These are phyloP conservation scores for Dryadomyces sulphureus DNA, from an alignment of 2,329 filamentous ascomycete species.

Conservation along the genomic window DNA sequence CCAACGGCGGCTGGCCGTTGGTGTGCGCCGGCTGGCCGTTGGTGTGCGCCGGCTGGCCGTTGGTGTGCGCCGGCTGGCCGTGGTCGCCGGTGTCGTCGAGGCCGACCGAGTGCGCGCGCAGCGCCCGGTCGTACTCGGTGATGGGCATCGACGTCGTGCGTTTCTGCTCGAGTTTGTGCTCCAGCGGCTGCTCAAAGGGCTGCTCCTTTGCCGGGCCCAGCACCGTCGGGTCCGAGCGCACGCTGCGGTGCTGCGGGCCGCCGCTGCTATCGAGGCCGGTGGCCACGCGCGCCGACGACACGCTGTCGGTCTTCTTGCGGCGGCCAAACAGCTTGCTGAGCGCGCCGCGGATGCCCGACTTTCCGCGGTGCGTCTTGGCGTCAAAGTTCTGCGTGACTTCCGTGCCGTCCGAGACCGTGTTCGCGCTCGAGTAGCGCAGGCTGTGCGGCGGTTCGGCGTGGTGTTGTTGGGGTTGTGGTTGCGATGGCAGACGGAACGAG, in stretches of 20 bases:
- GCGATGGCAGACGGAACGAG: constrained; percentile 9
- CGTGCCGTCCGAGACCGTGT: constrained; percentile 21
- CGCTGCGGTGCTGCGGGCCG: constrained; percentile 31
- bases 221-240: constrained; percentile 21
- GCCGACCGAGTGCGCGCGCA: constrained; percentile 47
- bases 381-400: not conserved
- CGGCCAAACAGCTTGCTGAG: constrained; percentile 44
- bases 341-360: constrained; percentile 40
- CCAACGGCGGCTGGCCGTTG: constrained; percentile 21
- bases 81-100: constrained; percentile 37
- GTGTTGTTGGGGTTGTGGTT: too few species aligned
- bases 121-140: constrained; percentile 43
- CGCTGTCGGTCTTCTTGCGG: constrained; percentile 31
- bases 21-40: constrained; percentile 22
- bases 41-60: too few species aligned
- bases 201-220: constrained; percentile 19
- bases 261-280: constrained; percentile 13
- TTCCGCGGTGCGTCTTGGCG: constrained; percentile 33
- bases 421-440: constrained; percentile 32
- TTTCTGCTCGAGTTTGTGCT: constrained; percentile 25
- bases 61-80: constrained; percentile 39
- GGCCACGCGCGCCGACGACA: constrained; percentile 14
- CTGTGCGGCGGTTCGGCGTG: constrained; percentile 24
- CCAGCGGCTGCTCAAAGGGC: not conserved
- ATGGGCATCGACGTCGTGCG: constrained; percentile 44